Conservation (phyloP, 805 yeast species). For the Yamadazyma sp. region DNA sequence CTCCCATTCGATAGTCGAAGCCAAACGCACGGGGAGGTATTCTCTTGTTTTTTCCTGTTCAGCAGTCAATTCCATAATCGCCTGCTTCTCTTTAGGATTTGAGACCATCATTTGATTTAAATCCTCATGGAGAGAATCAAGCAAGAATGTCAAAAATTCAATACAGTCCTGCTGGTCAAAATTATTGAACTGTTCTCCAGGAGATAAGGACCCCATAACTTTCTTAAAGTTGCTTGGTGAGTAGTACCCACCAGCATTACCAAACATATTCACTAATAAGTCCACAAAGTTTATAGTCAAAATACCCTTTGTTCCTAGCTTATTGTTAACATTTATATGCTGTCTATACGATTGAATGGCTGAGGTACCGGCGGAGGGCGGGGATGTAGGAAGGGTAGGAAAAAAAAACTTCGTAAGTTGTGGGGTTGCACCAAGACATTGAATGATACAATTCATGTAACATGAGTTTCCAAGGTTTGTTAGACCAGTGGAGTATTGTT, state of each 20-base stretch:
- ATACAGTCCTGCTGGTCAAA: conserved; percentile 83
- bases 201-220: conserved; percentile 65
- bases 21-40: conserved; percentile 68
- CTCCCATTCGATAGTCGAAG: conserved; percentile 91
- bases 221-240: conserved; percentile 66
- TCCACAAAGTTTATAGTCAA: conserved; percentile 68
- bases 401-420: conserved; percentile 64
- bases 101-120: conserved; percentile 58
- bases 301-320: conserved; percentile 78
- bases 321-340: conserved; percentile 70
- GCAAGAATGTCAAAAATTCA: conserved; percentile 71
- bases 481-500: conserved; percentile 63
- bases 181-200: conserved; percentile 56
- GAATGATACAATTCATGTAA: conserved; percentile 89
- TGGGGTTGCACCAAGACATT: conserved; percentile 75
- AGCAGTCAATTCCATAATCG: conserved; percentile 46
- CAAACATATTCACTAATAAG: conserved; percentile 54
- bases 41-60: conserved; percentile 77
- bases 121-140: conserved; percentile 83
- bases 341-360: conserved; percentile 52
- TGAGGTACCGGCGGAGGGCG: conserved; percentile 16
- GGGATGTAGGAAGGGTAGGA: conserved; percentile 18
- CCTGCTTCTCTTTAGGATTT: conserved; percentile 31
- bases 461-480: conserved; percentile 87
- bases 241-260: conserved; percentile 46